These are phyloP conservation scores for Xanthoconium separans DNA, from an alignment of 1,284 basidiomycete species.

Conservation along the genomic window DNA sequence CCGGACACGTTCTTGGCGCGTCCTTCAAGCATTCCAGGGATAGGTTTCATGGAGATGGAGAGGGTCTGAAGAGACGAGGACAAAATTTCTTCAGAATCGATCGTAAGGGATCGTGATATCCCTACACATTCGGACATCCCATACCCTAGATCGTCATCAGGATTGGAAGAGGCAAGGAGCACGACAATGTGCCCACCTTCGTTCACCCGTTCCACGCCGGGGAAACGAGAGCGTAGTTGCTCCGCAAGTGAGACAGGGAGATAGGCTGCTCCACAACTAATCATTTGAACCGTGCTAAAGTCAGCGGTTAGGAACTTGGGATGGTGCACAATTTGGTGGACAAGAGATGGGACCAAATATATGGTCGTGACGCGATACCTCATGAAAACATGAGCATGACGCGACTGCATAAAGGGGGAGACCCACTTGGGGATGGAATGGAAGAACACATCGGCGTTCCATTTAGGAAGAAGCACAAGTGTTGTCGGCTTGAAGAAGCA, in stretches of 20 bases:
- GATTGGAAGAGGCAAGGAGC: not conserved
- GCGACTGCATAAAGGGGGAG: not conserved
- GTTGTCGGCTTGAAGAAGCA: slow-evolving; percentile 45
- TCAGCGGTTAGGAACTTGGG: slow-evolving; percentile 49
- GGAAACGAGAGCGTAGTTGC: slow-evolving; percentile 41
- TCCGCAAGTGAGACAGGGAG: slow-evolving; percentile 54
- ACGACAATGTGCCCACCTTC: slow-evolving; percentile 45
- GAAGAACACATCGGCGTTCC: slow-evolving; percentile 51
- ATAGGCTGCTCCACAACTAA: slow-evolving; percentile 64
- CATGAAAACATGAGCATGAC: not conserved
- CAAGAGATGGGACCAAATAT: slow-evolving; percentile 59
- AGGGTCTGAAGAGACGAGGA: slow-evolving; percentile 49
- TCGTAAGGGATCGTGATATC: not conserved
- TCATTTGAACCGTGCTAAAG: slow-evolving; percentile 47
- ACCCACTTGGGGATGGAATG: slow-evolving; percentile 46
- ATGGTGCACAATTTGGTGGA: slow-evolving; percentile 64
- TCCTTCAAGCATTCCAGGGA: slow-evolving; percentile 46
- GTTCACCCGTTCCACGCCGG: slow-evolving; percentile 35
- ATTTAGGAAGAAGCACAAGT: slow-evolving; percentile 54
- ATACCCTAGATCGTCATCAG: slow-evolving; percentile 47
- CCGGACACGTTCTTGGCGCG: slow-evolving; percentile 41
- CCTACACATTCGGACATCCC: slow-evolving; percentile 75
- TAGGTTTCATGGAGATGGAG: slow-evolving; percentile 45
- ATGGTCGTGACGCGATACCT: slow-evolving; percentile 56
- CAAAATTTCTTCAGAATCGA: not conserved